Evolutionary conservation across 2,329 filamentous ascomycete species (phyloP), one percentile per base, ranked within the genome.

Genomic region (Neoascochyta sp.): DNA sequence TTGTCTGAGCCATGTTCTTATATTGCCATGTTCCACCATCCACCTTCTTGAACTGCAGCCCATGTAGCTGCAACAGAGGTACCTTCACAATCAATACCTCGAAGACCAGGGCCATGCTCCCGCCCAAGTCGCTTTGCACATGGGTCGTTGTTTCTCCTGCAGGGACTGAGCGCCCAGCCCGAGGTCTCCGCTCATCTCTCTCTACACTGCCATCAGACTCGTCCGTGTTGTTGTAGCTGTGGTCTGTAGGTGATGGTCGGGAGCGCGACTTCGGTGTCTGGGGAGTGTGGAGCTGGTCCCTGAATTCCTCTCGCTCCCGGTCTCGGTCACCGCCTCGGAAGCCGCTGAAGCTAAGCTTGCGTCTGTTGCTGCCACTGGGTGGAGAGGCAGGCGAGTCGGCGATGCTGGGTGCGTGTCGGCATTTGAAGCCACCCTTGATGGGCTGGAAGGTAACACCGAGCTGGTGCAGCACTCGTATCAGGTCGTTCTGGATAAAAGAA

Each of bases 21-120:
- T 94, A 98, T 64, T 95, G 89, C 89, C 90, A 96, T 36, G 92
- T 96, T 37, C 93, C 90, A 19, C 92, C 90, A 34, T 86, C 79
- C 47, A 96, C 82, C 59, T 92, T 88, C 74, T 98, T 98, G 71
- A 98, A 98, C 62, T 96, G 92, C 40, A 98, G 89, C 27, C 92
- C 92, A 57, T 98, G 90, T 34, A 98, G 68, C 22, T 84, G 88
- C 39, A 98, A 79, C 29, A 98, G 70, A 9, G 92, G 92, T 15
- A 98, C 88, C 67, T 98, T 98, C 60, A 98, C 92, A 48, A 98
- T 92, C 47, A 95, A 81, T 42, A 96, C 95, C 60, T 98, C 92
- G 57, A 96, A 98, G 43, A 86, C 81, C 29, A 96, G 70, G 21
- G 86, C 74, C 75, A 94, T 81, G 63, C 79, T 90, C 35, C 80